These are phyloP conservation scores for Daldinia caldariorum DNA, from an alignment of 495 filamentous ascomycete species.

Conservation along the genomic window DNA sequence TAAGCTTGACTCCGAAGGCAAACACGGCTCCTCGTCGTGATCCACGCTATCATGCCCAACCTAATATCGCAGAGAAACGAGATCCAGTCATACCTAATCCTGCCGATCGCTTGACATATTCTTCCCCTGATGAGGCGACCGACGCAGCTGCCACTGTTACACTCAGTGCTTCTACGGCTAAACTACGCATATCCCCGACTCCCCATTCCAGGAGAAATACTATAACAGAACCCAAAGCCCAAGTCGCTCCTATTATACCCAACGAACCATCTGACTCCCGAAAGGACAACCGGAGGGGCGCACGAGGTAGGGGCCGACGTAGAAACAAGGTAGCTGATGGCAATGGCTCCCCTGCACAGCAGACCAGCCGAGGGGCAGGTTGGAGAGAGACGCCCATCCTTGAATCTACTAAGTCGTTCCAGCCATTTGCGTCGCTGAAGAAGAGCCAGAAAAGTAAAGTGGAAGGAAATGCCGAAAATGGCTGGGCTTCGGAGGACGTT, in stretches of 20 bases:
- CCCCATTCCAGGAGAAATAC: constrained; percentile 3
- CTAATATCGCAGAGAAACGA: constrained; percentile 52
- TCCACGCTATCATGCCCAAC: constrained; percentile 39
- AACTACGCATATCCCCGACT: constrained; percentile 29
- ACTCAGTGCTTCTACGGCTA: constrained; percentile 14
- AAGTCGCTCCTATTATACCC: constrained; percentile 21
- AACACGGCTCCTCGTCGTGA: constrained; percentile 17
- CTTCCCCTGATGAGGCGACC: constrained; percentile 42
- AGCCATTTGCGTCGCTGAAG: constrained; percentile 66
- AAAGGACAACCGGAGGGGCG: constrained; percentile 47
- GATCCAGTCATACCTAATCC: constrained; percentile 40
- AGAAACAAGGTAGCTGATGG: constrained; percentile 25
- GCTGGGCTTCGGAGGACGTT: constrained; percentile 96
- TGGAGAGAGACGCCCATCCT: constrained; percentile 88
- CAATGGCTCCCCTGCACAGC: constrained; percentile 30
- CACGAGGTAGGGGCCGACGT: constrained; percentile 50
- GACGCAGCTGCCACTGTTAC: constrained; percentile 24
- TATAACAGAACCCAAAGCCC: constrained; percentile 12
- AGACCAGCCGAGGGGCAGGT: constrained; percentile 65
- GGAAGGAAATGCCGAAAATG: constrained; percentile 72
- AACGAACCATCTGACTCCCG: constrained; percentile 32
- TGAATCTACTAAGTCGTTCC: constrained; percentile 66
- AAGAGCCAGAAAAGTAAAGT: constrained; percentile 58
- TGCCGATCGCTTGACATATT: constrained; percentile 40
- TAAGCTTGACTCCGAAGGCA: constrained; percentile 55